phyloP scores from a whole-genome alignment of 345 rosid species.

The Firmiana major region DNA sequence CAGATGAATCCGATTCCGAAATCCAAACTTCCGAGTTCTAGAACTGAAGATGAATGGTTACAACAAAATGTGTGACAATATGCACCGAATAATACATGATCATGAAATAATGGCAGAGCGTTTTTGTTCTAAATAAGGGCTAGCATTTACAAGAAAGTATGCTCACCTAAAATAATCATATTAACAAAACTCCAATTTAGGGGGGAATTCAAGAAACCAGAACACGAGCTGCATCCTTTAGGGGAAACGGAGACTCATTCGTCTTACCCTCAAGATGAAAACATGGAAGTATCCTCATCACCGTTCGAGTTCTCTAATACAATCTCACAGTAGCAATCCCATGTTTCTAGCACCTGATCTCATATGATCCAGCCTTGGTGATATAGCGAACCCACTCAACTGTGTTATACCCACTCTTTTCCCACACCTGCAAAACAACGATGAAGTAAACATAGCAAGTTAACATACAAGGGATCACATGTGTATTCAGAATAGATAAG shows the following conservation, averaged over 20 bases:
- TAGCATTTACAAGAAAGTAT: conserved; percentile 28
- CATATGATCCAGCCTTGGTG: conserved; percentile 95
- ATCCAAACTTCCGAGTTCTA: background rate
- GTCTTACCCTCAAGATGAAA: conserved; percentile 7
- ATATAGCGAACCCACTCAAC: conserved; percentile 99
- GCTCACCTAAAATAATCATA: conserved; percentile 21
- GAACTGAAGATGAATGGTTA: background rate
- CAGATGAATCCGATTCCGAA: background rate
- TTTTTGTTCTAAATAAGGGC: conserved; percentile 8
- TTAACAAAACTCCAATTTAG: conserved; percentile 18
- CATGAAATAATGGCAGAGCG: background rate
- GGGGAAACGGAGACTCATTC: conserved; percentile 12
- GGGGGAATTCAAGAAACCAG: conserved; percentile 11
- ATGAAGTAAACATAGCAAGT: background rate
- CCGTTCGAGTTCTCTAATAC: background rate
- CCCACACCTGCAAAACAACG: conserved; percentile 76
- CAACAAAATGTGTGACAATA: background rate
- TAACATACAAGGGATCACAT: background rate
- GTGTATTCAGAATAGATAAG: conserved; percentile 8
- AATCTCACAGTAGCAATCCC: conserved; percentile 7
- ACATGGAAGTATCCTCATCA: background rate
- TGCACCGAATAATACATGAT: conserved; percentile 3
- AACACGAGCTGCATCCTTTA: conserved; percentile 11
- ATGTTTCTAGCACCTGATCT: conserved; percentile 81
- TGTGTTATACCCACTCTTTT: conserved; percentile 97